phyloP scores from a whole-genome alignment of 257 asterid species.

The Nicotiana sylvestris region DNA sequence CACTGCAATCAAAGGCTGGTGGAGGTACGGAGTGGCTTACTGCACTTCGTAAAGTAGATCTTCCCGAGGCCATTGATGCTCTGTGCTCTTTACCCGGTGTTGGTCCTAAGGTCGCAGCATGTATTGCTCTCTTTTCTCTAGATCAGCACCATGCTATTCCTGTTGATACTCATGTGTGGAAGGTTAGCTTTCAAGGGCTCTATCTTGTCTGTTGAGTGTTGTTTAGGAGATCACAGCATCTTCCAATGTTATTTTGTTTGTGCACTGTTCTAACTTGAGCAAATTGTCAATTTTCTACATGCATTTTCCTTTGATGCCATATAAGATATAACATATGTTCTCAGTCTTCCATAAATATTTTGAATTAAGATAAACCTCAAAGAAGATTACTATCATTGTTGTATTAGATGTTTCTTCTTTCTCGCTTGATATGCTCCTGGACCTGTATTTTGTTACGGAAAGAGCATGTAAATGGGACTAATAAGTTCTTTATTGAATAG shows the following conservation, averaged over 20 bases:
- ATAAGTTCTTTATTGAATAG: not conserved
- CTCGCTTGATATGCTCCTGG: not conserved
- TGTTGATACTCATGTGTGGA: slow-evolving; percentile 96
- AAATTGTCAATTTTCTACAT: not conserved
- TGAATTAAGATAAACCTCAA: slow-evolving; percentile 2
- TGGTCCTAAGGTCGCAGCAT: slow-evolving; percentile 99
- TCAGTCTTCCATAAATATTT: not conserved
- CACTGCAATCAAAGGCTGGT: slow-evolving; percentile 68
- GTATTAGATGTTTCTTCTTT: not conserved
- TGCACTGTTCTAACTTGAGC: not conserved
- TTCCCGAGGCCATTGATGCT: slow-evolving; percentile 59
- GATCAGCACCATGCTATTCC: slow-evolving; percentile 98
- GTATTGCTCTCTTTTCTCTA: slow-evolving; percentile 86
- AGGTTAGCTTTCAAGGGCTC: slow-evolving; percentile 43
- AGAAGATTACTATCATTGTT: not conserved
- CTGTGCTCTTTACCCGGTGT: slow-evolving; percentile 84
- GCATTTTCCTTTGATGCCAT: not conserved
- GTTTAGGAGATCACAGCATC: not conserved
- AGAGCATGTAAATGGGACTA: not conserved
- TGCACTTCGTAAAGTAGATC: slow-evolving; percentile 68
- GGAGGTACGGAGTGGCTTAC: slow-evolving; percentile 91
- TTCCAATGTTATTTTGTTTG: not conserved
- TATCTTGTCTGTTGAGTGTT: not conserved
- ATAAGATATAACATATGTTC: not conserved
- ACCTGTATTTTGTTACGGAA: not conserved